Conservation (phyloP, 257 asterid genomes). For the Nicotiana sylvestris region DNA sequence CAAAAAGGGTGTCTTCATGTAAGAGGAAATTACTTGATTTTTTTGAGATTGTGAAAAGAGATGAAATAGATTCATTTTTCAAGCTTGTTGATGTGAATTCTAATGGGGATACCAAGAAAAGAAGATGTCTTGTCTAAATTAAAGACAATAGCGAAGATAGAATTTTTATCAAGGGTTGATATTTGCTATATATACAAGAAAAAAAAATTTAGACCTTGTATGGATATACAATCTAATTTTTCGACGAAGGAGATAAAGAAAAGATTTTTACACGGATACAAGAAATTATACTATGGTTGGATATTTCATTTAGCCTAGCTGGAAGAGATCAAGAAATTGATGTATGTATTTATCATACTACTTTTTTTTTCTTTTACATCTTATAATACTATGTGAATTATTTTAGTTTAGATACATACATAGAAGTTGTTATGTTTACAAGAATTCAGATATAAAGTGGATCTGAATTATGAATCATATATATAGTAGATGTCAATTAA, state of each 20-base stretch:
- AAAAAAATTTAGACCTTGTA: too few relatives aligned
- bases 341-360: background rate
- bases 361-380: background rate
- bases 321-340: background rate
- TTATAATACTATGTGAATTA: background rate
- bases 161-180: too few relatives aligned
- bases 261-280: background rate
- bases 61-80: slow-evolving; percentile 52
- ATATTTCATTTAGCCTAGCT: too few relatives aligned
- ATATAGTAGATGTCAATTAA: background rate
- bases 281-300: too few relatives aligned
- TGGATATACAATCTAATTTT: too few relatives aligned
- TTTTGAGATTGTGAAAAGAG: slow-evolving; percentile 25
- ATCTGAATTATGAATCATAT: background rate
- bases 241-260: background rate
- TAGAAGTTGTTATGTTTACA: background rate
- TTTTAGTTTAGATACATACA: background rate
- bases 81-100: slow-evolving; percentile 8
- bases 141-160: background rate
- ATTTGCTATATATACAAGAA: too few relatives aligned
- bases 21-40: slow-evolving; percentile 39
- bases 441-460: background rate
- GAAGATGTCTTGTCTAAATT: slow-evolving; percentile 22
- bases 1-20: slow-evolving; percentile 30
- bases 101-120: slow-evolving; percentile 16